A percentile compares a stretch with the other conserved stretches of the same genome.
These are phyloP conservation scores for Yarrowia bubula DNA, from an alignment of 805 yeast species.

Conservation along the genomic window DNA sequence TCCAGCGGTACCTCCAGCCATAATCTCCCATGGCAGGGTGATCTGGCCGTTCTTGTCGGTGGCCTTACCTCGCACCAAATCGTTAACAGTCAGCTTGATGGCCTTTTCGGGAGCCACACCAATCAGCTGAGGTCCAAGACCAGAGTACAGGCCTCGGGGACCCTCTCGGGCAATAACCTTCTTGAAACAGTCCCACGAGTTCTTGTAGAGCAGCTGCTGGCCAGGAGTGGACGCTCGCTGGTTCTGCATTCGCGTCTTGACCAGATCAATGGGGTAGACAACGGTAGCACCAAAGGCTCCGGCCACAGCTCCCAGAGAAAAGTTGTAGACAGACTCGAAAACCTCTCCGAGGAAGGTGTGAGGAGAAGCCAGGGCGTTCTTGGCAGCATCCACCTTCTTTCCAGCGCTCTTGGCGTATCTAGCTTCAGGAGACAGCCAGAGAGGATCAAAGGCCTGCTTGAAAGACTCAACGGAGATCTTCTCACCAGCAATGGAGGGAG, in stretches of 20 bases:
- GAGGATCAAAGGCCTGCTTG: conserved; percentile 45
- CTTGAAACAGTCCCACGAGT: conserved; percentile 80
- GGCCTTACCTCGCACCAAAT: conserved; percentile 72
- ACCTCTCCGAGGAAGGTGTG: conserved; percentile 53
- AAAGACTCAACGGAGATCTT: conserved; percentile 41
- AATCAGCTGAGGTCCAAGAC: conserved; percentile 87
- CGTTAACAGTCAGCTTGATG: conserved; percentile 91
- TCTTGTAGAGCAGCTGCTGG: conserved; percentile 55
- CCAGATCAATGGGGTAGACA: conserved; percentile 94
- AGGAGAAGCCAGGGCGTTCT: conserved; percentile 42
- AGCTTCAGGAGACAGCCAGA: conserved; percentile 43
- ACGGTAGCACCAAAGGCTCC: conserved; percentile 98
- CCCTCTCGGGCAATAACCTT: conserved; percentile 81
- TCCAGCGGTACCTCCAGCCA: conserved; percentile 94
- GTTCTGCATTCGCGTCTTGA: conserved; percentile 96
- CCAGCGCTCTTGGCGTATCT: conserved; percentile 38
- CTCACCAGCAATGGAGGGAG: conserved; percentile 36
- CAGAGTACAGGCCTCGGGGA: conserved; percentile 80
- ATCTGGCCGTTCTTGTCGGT: conserved; percentile 51
- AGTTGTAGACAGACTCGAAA: conserved; percentile 84
- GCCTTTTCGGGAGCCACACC: conserved; percentile 99
- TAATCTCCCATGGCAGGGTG: conserved; percentile 60
- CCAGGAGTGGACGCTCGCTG: conserved; percentile 65
- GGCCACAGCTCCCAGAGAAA: conserved; percentile 87
- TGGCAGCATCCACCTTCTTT: conserved; percentile 43